Base-by-base conservation (phyloP, 805 yeast species). In the Saccharomycopsis fibuligera region DNA sequence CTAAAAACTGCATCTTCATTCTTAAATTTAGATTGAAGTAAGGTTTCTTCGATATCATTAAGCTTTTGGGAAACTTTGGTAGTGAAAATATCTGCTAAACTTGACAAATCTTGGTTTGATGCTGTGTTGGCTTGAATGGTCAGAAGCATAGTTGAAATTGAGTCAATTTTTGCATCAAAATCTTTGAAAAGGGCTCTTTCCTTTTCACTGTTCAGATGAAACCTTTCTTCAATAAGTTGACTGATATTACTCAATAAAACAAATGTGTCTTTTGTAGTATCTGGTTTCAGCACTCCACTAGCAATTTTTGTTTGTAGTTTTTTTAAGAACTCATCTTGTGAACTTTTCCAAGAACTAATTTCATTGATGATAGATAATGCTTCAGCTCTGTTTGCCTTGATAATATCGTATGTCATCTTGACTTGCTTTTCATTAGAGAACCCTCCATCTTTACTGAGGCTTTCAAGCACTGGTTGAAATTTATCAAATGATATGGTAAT, bases 301-400 rank as follows among this genome's bases (percentile, higher is more conserved):
- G 41, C 16, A 6, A 48, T 8, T 30, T 50, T 47, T 9, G 35
- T n/a, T 37, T 50, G 48, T 16, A 50, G n/a, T 30, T 39, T 44
- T 27, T 38, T 39, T 6, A 43, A 16, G 3, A 29, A 5, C 4
- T 6, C 38, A 22, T 49, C 44, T 27, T 49, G 52, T n/a, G 41
- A 5, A 10, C 45, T 45, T 35, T 40, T 45, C 46, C 41, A 37
- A 3, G n/a, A 5, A 3, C 6, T 12, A 12, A 49, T 31, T 23
- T 49, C 49, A 14, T 30, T n/a, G 12, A 49, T 8, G 24, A 49
- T 45, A 5, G 52, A 39, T 4, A 49, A 31, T 5, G 52, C 48
- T 23, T 49, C 52, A 3, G 52, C 52, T 24, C 52, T 23, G 21
- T 44, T 49, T 9, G 52, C 48, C 10, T 44, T 49, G 16, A 49